These are phyloP conservation scores for Trapa incisa DNA, from an alignment of 345 rosid species.

Conservation along the genomic window DNA sequence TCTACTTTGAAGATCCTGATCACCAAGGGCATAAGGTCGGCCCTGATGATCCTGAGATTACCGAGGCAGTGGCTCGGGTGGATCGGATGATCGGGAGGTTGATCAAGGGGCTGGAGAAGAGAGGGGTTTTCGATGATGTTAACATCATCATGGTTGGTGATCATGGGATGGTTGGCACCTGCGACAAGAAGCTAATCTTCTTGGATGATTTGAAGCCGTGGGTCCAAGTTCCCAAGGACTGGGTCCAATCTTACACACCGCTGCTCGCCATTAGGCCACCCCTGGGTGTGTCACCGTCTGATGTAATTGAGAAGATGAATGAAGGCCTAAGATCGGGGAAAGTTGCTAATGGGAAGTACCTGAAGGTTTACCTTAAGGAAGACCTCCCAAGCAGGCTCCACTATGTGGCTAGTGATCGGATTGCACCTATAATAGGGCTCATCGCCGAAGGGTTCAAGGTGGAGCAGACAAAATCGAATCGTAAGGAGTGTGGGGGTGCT, in stretches of 20 bases:
- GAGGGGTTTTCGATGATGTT: slow-evolving; percentile 86
- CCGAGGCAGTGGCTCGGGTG: slow-evolving; percentile 62
- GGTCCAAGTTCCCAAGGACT: slow-evolving; percentile 45
- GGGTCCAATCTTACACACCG: slow-evolving; percentile 69
- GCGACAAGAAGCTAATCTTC: slow-evolving; percentile 63
- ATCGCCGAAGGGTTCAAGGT: slow-evolving; percentile 70
- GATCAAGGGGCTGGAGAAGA: slow-evolving; percentile 58
- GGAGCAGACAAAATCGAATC: slow-evolving; percentile 41
- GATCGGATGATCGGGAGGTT: slow-evolving; percentile 74
- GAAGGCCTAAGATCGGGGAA: slow-evolving; percentile 57
- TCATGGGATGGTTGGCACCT: slow-evolving; percentile 96
- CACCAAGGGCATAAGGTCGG: slow-evolving; percentile 93
- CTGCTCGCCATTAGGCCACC: slow-evolving; percentile 73
- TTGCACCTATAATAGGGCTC: slow-evolving; percentile 70
- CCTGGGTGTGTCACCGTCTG: slow-evolving; percentile 21
- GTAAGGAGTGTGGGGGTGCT: slow-evolving; percentile 76
- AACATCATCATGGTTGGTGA: slow-evolving; percentile 79
- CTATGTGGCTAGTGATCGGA: slow-evolving; percentile 49
- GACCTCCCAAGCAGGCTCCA: slow-evolving; percentile 79
- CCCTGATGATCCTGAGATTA: slow-evolving; percentile 75
- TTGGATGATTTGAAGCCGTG: slow-evolving; percentile 70
- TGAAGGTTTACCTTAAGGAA: slow-evolving; percentile 76
- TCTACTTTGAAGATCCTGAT: slow-evolving; percentile 96
- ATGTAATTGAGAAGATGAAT: slow-evolving; percentile 69
- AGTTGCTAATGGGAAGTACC: slow-evolving; percentile 56